Evolutionary conservation across 768 basidiomycete species (phyloP).

Genomic region (Amanita muscaria): DNA sequence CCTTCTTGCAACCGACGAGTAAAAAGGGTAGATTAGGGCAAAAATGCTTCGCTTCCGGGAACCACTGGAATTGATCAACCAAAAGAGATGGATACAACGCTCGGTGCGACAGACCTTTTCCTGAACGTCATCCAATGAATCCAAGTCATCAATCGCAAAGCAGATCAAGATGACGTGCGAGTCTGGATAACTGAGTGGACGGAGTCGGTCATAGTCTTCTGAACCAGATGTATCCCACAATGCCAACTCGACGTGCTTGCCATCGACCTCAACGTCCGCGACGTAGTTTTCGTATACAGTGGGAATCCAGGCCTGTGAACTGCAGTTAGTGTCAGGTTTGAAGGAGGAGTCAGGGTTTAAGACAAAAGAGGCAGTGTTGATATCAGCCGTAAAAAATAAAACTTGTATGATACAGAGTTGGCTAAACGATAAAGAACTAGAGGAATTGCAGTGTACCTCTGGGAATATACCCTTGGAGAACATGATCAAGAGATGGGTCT

Average conservation of each 20-base stretch:
- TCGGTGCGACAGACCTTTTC: constrained; percentile 71
- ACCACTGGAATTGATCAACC: constrained; percentile 84
- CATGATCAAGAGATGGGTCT: constrained; percentile 93
- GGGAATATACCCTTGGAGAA: constrained; percentile 97
- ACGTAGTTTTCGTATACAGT: constrained; percentile 99
- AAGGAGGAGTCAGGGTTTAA: background rate
- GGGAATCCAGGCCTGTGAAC: constrained; percentile 86
- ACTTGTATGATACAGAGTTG: too few species aligned
- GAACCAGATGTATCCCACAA: constrained; percentile 99
- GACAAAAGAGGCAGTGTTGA: too few species aligned
- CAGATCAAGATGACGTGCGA: constrained; percentile 99
- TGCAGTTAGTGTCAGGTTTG: too few species aligned
- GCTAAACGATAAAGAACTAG: too few species aligned
- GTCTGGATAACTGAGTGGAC: constrained; percentile 96
- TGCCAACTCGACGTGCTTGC: constrained; percentile 96
- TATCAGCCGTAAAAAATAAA: too few species aligned
- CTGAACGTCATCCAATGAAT: constrained; percentile 98
- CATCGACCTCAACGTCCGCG: constrained; percentile 97
- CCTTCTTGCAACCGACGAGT: constrained; percentile 99
- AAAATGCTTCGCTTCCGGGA: constrained; percentile 97
- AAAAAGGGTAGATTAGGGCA: constrained; percentile 96
- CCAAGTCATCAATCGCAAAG: constrained; percentile 96
- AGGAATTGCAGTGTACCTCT: constrained; percentile 46
- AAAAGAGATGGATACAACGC: constrained; percentile 2
- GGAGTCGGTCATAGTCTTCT: constrained; percentile 97